Percentiles rank a stretch among this genome's conserved stretches.
These are phyloP conservation scores for Tuber indicum DNA, from an alignment of 495 filamentous ascomycete genomes.

Conservation along the genomic window DNA sequence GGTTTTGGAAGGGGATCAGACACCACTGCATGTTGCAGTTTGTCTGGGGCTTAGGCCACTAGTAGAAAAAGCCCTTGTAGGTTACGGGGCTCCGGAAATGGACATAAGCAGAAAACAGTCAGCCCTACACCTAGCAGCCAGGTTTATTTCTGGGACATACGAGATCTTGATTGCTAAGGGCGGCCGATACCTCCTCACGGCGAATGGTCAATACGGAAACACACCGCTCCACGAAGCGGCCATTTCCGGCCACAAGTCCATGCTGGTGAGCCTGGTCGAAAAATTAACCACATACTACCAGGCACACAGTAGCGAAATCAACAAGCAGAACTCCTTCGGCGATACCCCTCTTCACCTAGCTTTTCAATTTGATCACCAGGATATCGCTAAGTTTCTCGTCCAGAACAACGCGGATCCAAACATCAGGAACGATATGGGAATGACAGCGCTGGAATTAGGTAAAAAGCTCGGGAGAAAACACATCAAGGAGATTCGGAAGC, in stretches of 20 bases:
- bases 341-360: background rate
- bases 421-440: background rate
- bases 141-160: background rate
- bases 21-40: background rate
- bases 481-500: constrained; percentile 45
- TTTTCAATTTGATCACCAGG: background rate
- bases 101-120: background rate
- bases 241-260: background rate
- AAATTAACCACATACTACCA: background rate
- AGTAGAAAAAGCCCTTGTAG: background rate
- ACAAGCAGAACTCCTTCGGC: background rate
- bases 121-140: background rate
- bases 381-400: background rate
- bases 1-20: background rate
- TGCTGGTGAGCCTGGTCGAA: background rate
- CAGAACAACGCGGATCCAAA: background rate
- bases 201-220: background rate
- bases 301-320: background rate
- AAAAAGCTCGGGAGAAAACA: constrained; percentile 58
- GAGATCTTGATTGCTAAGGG: background rate
- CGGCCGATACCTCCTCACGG: background rate
- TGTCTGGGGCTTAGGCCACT: background rate
- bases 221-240: background rate
- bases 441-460: constrained; percentile 52
- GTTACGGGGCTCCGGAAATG: background rate